phyloP scores from a whole-genome alignment of 202 grass and related monocot genomes.

The Eragrostis tef region DNA sequence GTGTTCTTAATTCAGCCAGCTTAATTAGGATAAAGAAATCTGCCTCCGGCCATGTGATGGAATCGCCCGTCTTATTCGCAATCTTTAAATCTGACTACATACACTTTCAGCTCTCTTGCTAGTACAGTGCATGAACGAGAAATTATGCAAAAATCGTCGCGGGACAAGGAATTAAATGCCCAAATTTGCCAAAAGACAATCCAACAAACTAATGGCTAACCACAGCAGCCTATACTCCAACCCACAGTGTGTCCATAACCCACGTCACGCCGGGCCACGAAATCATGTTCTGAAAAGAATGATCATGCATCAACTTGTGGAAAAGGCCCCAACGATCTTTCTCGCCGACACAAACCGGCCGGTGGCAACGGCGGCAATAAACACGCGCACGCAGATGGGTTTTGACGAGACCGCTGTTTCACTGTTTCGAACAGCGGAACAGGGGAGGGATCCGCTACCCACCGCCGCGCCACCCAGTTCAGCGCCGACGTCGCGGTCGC shows the following conservation, averaged over 20 bases:
- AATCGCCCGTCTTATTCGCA: background rate
- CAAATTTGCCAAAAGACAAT: background rate
- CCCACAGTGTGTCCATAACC: background rate
- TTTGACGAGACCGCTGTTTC: background rate
- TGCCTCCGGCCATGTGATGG: background rate
- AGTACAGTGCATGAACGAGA: background rate
- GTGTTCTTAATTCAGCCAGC: background rate
- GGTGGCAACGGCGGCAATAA: background rate
- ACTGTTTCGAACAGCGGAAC: background rate
- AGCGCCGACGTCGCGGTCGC: background rate
- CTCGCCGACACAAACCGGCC: background rate
- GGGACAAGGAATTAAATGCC: background rate
- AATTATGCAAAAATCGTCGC: background rate
- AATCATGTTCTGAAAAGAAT: background rate
- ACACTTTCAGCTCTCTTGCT: background rate
- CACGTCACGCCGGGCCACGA: background rate
- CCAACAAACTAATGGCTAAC: too few relatives aligned
- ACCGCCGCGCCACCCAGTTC: background rate
- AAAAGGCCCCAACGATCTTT: too few relatives aligned
- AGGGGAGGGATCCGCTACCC: background rate
- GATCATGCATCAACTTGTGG: too few relatives aligned
- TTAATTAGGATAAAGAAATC: conserved; percentile 16
- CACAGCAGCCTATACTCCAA: too few relatives aligned
- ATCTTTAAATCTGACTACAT: background rate
- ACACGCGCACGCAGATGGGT: background rate